Evolutionary conservation across 352 stramenopile genomes (phyloP).

Genomic region (Phytophthora multivora): DNA sequence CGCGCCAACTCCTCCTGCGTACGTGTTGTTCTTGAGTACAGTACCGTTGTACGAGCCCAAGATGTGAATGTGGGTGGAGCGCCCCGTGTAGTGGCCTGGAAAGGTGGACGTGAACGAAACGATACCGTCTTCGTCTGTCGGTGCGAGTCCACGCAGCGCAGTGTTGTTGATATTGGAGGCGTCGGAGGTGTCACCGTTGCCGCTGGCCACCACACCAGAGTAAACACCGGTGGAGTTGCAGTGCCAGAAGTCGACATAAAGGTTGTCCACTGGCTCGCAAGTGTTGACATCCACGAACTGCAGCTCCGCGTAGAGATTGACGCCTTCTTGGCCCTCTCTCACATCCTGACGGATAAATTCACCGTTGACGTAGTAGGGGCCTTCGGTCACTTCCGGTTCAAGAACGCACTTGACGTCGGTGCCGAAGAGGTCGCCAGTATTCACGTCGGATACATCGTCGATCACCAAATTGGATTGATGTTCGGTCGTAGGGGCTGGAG

Average conservation of each 20-base stretch:
- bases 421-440: constrained; percentile 14
- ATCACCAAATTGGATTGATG: constrained; percentile 21
- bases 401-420: constrained; percentile 28
- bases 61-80: constrained; percentile 35
- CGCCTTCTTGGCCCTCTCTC: constrained; percentile 17
- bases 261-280: constrained; percentile 24
- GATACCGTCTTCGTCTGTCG: constrained; percentile 23
- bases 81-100: constrained; percentile 31
- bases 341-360: constrained; percentile 27
- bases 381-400: constrained; percentile 29
- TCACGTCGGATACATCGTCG: constrained; percentile 12
- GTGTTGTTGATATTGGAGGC: constrained; percentile 36
- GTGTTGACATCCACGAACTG: constrained; percentile 35
- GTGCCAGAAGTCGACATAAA: constrained; percentile 36
- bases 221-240: constrained; percentile 34
- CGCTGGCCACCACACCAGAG: constrained; percentile 28
- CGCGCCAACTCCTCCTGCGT: constrained; percentile 23
- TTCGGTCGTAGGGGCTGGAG: constrained; percentile 16
- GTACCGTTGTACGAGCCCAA: constrained; percentile 33
- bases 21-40: constrained; percentile 34
- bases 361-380: constrained; percentile 32
- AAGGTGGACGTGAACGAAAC: constrained; percentile 28
- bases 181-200: constrained; percentile 28
- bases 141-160: constrained; percentile 24
- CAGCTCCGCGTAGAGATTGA: constrained; percentile 30